These are phyloP conservation scores for Clarireedia homoeocarpa DNA, from an alignment of 2,329 filamentous ascomycete genomes.

Conservation along the genomic window DNA sequence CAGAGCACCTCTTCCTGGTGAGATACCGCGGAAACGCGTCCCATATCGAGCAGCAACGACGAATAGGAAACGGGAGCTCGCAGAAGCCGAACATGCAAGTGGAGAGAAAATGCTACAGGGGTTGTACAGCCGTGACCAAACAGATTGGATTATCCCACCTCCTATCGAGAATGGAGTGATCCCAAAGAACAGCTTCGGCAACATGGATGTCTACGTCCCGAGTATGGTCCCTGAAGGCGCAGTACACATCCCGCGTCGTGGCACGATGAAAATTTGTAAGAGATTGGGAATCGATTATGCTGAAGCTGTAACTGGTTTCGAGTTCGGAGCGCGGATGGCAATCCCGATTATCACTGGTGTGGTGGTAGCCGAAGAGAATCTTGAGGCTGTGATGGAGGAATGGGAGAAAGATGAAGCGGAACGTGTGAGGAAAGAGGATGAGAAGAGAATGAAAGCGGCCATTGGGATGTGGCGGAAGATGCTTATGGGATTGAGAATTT, in stretches of 20 bases:
- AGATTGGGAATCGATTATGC: constrained; percentile 81
- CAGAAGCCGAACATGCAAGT: constrained; percentile 67
- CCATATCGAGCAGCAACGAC: constrained; percentile 87
- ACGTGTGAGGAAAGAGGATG: constrained; percentile 68
- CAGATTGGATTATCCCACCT: constrained; percentile 88
- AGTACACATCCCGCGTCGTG: constrained; percentile 72
- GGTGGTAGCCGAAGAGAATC: constrained; percentile 76
- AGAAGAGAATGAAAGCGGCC: constrained; percentile 68
- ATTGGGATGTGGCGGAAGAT: constrained; percentile 80
- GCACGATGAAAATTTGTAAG: constrained; percentile 73
- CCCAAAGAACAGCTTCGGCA: constrained; percentile 90
- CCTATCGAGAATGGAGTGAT: constrained; percentile 80
- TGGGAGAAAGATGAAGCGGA: constrained; percentile 73
- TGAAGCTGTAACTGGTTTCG: constrained; percentile 91
- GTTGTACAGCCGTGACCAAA: constrained; percentile 76
- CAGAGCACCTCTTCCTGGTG: constrained; percentile 61
- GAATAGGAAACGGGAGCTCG: constrained; percentile 79
- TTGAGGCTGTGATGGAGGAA: constrained; percentile 66
- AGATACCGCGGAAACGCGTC: constrained; percentile 74
- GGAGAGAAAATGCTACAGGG: constrained; percentile 83
- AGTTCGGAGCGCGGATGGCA: constrained; percentile 90
- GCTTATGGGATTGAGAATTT: constrained; percentile 74
- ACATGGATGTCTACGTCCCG: constrained; percentile 91
- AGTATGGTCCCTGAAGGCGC: constrained; percentile 87
- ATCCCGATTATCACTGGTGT: constrained; percentile 88